These are phyloP conservation scores for Backusella mclennaniae DNA, from an alignment of 192 early-diverging fungal genomes.

Conservation along the genomic window DNA sequence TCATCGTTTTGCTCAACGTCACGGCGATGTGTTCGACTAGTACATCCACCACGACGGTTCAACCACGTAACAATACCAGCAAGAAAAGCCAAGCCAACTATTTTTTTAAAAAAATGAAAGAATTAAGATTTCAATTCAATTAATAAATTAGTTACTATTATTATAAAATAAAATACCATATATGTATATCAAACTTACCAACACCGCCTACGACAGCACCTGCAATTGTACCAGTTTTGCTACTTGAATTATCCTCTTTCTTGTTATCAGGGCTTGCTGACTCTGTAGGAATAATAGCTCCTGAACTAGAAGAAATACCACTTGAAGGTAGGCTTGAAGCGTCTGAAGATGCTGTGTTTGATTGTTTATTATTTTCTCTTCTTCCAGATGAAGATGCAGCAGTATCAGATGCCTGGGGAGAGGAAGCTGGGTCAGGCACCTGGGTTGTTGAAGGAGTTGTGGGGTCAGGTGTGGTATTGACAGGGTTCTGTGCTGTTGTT, in stretches of 20 bases:
- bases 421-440: background rate
- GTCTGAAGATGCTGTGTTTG: background rate
- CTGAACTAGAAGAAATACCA: background rate
- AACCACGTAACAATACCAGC: conserved; percentile 32
- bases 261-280: background rate
- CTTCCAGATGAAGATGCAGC: background rate
- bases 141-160: background rate
- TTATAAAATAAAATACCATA: background rate
- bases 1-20: background rate
- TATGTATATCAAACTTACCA: conserved; percentile 3
- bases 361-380: background rate
- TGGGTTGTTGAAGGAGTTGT: conserved; percentile 1
- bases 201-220: conserved; percentile 19
- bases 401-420: background rate
- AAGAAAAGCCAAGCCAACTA: conserved; percentile 33
- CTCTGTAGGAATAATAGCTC: background rate
- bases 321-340: background rate
- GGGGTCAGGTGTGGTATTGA: background rate
- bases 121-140: background rate
- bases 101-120: background rate
- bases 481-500: background rate
- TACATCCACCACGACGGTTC: conserved; percentile 35
- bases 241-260: background rate
- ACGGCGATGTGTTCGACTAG: conserved; percentile 9
- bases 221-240: conserved; percentile 18